Percentiles rank a stretch among this genome's conserved stretches.
Evolutionary conservation across 768 basidiomycete species (phyloP).

Genomic region (Lepiota brunneoincarnata): DNA sequence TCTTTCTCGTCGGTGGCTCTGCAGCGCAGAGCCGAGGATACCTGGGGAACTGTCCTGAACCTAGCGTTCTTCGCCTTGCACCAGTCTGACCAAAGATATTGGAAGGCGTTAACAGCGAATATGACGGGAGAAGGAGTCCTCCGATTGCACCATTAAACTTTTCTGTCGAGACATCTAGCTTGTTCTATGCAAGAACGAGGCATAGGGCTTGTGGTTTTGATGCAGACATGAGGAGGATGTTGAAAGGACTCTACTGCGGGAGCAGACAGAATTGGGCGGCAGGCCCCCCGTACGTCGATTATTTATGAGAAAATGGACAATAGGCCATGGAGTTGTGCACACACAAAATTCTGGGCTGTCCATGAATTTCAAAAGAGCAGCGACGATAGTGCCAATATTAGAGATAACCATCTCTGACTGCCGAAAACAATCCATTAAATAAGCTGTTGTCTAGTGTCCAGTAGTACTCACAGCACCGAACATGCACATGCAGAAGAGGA

Average conservation of each 20-base stretch:
- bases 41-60: slow-evolving; percentile 28
- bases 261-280: too few relatives aligned
- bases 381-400: slow-evolving; percentile 74
- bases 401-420: slow-evolving; percentile 85
- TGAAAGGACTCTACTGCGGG: too few relatives aligned
- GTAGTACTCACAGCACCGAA: slow-evolving; percentile 63
- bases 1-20: slow-evolving; percentile 25
- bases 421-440: neutral
- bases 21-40: slow-evolving; percentile 28
- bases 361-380: slow-evolving; percentile 40
- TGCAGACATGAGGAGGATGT: neutral
- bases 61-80: slow-evolving; percentile 34
- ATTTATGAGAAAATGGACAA: too few relatives aligned
- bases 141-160: slow-evolving; percentile 28
- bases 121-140: neutral
- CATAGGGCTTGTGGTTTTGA: slow-evolving; percentile 21
- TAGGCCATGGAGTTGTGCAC: too few relatives aligned
- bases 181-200: slow-evolving; percentile 28
- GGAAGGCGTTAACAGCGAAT: neutral
- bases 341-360: too few relatives aligned
- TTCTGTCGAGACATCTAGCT: slow-evolving; percentile 24
- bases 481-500: slow-evolving; percentile 44
- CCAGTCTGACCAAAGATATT: slow-evolving; percentile 28
- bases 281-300: too few relatives aligned
- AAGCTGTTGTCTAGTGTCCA: neutral